Conservation (phyloP, 2,329 filamentous ascomycete genomes). For the Ascochyta koolunga region DNA sequence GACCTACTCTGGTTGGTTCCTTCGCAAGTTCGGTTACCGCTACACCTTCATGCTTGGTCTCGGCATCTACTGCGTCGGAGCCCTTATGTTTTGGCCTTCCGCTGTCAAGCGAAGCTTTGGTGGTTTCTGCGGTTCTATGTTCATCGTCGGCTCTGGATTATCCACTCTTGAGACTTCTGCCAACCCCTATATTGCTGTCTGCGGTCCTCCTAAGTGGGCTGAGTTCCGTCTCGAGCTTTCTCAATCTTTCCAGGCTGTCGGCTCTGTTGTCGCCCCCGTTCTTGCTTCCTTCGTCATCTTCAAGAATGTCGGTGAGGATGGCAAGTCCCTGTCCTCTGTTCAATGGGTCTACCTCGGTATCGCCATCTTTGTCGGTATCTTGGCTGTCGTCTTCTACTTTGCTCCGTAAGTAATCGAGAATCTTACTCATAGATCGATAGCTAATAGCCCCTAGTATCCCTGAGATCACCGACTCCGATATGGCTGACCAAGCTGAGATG, state of each 20-base stretch:
- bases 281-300: constrained; percentile 78
- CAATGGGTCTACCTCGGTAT: constrained; percentile 85
- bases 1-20: constrained; percentile 63
- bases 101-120: constrained; percentile 74
- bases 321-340: constrained; percentile 67
- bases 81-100: constrained; percentile 84
- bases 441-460: constrained; percentile 48
- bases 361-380: constrained; percentile 71
- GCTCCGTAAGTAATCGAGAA: constrained; percentile 48
- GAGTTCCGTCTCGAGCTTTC: constrained; percentile 79
- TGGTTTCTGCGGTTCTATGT: constrained; percentile 74
- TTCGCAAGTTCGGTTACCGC: constrained; percentile 78
- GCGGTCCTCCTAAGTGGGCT: constrained; percentile 75
- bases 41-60: constrained; percentile 79
- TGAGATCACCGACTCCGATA: constrained; percentile 75
- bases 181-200: constrained; percentile 76
- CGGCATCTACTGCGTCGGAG: constrained; percentile 69
- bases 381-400: constrained; percentile 71
- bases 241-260: constrained; percentile 78
- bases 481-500: constrained; percentile 51
- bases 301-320: constrained; percentile 63
- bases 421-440: not conserved
- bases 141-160: constrained; percentile 76
- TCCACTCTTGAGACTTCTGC: constrained; percentile 78
- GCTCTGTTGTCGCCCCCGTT: constrained; percentile 74